Conservation (phyloP, 208 protist genomes). For the Leishmania braziliensis region DNA sequence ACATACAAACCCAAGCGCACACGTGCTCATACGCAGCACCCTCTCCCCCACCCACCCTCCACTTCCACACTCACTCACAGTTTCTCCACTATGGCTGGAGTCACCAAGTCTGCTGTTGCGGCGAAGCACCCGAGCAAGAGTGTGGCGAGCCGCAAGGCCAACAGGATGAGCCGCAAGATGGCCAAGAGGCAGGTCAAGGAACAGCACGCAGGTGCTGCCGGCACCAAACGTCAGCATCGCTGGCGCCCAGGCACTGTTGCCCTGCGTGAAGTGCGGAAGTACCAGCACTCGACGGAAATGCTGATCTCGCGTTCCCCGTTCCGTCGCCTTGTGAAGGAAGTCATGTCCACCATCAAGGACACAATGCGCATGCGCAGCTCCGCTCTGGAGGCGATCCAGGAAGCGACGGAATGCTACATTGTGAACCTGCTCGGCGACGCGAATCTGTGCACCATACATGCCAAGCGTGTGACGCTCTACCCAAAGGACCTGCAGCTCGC, state of each 20-base stretch:
- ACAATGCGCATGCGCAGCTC: constrained; percentile 71
- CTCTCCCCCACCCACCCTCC: neutral
- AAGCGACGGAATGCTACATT: constrained; percentile 97
- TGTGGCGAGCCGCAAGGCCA: constrained; percentile 70
- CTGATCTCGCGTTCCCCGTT: constrained; percentile 99
- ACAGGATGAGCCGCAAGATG: constrained; percentile 68
- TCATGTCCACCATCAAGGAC: constrained; percentile 96
- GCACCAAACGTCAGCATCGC: constrained; percentile 96
- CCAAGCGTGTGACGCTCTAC: constrained; percentile 99
- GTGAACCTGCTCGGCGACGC: constrained; percentile 93
- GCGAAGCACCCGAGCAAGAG: constrained; percentile 79
- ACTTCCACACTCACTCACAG: neutral
- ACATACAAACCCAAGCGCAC: neutral
- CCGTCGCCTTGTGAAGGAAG: constrained; percentile 99
- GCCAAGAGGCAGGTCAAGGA: constrained; percentile 66
- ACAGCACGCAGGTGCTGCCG: constrained; percentile 26
- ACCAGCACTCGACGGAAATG: constrained; percentile 99
- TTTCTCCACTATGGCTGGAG: constrained; percentile 39
- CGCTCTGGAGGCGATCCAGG: constrained; percentile 94
- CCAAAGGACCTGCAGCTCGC: constrained; percentile 99
- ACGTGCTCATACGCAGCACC: neutral
- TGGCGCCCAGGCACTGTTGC: constrained; percentile 99
- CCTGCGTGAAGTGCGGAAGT: constrained; percentile 98
- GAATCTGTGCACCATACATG: constrained; percentile 98
- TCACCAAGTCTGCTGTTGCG: constrained; percentile 56